These are phyloP conservation scores for Candida namnaoensis DNA, from an alignment of 805 yeast genomes.

Conservation along the genomic window DNA sequence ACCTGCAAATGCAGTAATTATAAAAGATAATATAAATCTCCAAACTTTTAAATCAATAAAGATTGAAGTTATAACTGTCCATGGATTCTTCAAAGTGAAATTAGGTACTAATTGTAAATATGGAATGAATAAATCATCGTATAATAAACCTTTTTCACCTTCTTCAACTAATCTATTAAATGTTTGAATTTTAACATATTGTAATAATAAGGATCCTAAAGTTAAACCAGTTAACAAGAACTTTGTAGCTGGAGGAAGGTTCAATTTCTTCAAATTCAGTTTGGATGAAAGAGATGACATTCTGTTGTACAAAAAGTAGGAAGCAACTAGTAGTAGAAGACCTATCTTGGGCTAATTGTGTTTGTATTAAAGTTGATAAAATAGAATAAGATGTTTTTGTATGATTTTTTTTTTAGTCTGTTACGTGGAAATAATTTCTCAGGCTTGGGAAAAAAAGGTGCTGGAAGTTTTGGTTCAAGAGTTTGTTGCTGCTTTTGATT, in stretches of 20 bases:
- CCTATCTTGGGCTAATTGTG: conserved; percentile 8
- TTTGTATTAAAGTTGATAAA: neutral
- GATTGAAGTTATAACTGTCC: conserved; percentile 57
- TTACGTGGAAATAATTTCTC: too few relatives aligned
- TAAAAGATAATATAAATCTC: conserved; percentile 35
- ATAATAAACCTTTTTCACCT: conserved; percentile 18
- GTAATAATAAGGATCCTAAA: conserved; percentile 30
- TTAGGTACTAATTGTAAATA: conserved; percentile 57
- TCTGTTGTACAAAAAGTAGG: conserved; percentile 14
- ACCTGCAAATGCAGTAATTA: conserved; percentile 49
- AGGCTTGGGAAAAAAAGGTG: too few relatives aligned
- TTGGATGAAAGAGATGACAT: conserved; percentile 13
- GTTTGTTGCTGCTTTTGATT: too few relatives aligned
- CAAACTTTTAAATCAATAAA: conserved; percentile 49
- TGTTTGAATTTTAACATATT: conserved; percentile 29
- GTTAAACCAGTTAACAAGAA: conserved; percentile 31
- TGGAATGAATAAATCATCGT: conserved; percentile 42
- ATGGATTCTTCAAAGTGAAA: conserved; percentile 45
- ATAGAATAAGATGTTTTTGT: too few relatives aligned
- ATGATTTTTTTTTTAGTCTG: too few relatives aligned
- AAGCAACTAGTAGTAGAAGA: conserved; percentile 12
- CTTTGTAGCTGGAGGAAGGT: conserved; percentile 40
- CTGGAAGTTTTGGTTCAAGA: too few relatives aligned
- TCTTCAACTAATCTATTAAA: conserved; percentile 17
- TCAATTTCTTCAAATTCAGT: conserved; percentile 12